Evolutionary conservation across 1,284 basidiomycete genomes (phyloP).

Genomic region (Sphagnurus paluster): DNA sequence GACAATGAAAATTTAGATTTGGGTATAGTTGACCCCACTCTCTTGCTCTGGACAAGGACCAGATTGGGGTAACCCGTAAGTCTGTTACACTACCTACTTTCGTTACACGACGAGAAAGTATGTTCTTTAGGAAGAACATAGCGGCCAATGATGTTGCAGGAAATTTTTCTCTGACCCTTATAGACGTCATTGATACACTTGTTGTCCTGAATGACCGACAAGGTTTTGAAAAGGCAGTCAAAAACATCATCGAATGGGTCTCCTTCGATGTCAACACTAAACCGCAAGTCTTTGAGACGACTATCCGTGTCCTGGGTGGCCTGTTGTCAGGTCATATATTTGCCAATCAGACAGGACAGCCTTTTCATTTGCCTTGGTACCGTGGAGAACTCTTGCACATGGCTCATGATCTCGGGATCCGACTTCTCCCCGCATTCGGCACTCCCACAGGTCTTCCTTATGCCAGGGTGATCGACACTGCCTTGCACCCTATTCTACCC

Average conservation of each 20-base stretch:
- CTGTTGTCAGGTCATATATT: conserved; percentile 86
- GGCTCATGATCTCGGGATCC: conserved; percentile 82
- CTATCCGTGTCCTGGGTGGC: conserved; percentile 87
- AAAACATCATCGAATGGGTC: conserved; percentile 74
- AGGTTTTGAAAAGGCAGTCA: conserved; percentile 77
- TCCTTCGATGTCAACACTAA: conserved; percentile 87
- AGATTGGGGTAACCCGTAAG: conserved; percentile 77
- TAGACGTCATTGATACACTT: conserved; percentile 82
- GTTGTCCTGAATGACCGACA: conserved; percentile 72
- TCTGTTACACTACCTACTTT: conserved; percentile 20
- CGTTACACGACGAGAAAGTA: conserved; percentile 5
- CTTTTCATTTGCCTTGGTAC: conserved; percentile 79
- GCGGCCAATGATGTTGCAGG: conserved; percentile 84
- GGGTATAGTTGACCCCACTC: conserved; percentile 76
- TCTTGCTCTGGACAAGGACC: conserved; percentile 83
- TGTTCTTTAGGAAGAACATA: conserved; percentile 56
- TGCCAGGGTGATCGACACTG: conserved; percentile 62
- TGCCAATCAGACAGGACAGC: conserved; percentile 61
- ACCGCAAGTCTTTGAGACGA: conserved; percentile 91
- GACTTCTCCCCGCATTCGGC: conserved; percentile 85
- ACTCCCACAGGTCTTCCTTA: conserved; percentile 89
- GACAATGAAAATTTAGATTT: conserved; percentile 10
- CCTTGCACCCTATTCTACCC: conserved; percentile 1
- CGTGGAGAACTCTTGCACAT: conserved; percentile 72
- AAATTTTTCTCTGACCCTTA: conserved; percentile 81